Evolutionary conservation across 805 yeast species (phyloP), one percentile per base, ranked within the genome.

Genomic region (Pichia nanzhaoensis): DNA sequence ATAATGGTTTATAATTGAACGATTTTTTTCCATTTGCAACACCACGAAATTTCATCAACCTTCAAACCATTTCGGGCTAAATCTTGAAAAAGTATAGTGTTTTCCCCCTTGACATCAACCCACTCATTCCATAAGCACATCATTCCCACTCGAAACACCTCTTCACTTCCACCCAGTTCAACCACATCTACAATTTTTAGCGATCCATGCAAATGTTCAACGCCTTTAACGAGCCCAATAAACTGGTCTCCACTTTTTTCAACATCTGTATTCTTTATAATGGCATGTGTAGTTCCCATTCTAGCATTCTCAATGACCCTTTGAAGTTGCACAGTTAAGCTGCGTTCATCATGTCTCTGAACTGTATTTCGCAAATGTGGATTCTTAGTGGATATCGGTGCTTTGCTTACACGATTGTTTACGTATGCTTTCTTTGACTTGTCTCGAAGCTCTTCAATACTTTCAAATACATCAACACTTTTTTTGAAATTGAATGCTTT

Each of bases 11-110:
- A 42, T 16, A 42, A 38, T 13, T 24, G 16, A 9, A 42, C 34
- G 10, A 53, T 10, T 35, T 54, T 54, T 30, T 44, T 37, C 57
- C 57, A 54, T 31, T 51, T 39, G 28, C 45, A 44, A 32, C 44
- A 51, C 48, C 54, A 49, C 18, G 37, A 37, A 9, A 51, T 31
- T 10, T 37, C 34, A 14, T 33, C 37, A 12, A 7, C 14, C 14
- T 14, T 32, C 5, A 22, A 4, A 20, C 20, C 36, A 14, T 19
- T 32, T 27, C 14, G n/a, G 14, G n/a, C 16, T 30, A 45, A 34
- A 28, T 49, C 49, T 9, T 50, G 49, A 6, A 53, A 35, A 10
- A 34, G 14, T 18, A 54, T 34, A 16, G 3, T 31, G 42, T 51
- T 48, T 10, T 49, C 50, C 18, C 21, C 7, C 27, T 42, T 46